phyloP scores from a whole-genome alignment of 352 stramenopile genomes.

The Phytophthora rubi region DNA sequence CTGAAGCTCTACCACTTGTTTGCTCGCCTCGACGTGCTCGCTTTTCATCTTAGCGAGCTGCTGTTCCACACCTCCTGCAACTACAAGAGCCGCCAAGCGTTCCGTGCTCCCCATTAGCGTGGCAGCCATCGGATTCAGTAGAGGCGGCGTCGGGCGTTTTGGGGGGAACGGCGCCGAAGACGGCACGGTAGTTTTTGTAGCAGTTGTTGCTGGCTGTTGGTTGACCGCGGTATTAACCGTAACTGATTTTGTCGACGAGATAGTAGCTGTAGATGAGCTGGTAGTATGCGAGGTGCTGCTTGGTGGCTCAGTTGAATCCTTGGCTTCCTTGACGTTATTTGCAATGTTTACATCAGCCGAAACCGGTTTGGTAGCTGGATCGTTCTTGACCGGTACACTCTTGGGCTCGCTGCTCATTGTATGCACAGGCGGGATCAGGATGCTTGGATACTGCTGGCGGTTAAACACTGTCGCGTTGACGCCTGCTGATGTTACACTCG shows the following conservation, averaged over 20 bases:
- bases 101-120: constrained; percentile 57
- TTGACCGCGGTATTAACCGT: constrained; percentile 4
- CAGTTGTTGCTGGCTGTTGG: constrained; percentile 11
- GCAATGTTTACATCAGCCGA: neutral
- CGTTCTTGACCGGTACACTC: constrained; percentile 18
- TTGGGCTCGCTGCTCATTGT: constrained; percentile 23
- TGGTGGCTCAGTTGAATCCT: constrained; percentile 7
- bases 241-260: constrained; percentile 1
- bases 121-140: constrained; percentile 37
- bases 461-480: constrained; percentile 51
- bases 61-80: constrained; percentile 72
- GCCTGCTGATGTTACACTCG: constrained; percentile 13
- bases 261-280: neutral
- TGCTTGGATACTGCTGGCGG: constrained; percentile 65
- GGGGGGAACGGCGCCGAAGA: constrained; percentile 13
- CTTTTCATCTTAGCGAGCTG: constrained; percentile 77
- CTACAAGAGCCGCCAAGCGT: constrained; percentile 60
- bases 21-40: constrained; percentile 73
- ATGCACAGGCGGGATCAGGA: constrained; percentile 47
- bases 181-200: neutral
- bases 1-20: constrained; percentile 71
- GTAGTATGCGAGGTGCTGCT: constrained; percentile 10
- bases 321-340: constrained; percentile 16
- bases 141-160: constrained; percentile 14
- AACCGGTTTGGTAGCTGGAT: constrained; percentile 9